Evolutionary conservation across 371 early-diverging fungal genomes (phyloP).

Genomic region (Syncephalastrum sp.): DNA sequence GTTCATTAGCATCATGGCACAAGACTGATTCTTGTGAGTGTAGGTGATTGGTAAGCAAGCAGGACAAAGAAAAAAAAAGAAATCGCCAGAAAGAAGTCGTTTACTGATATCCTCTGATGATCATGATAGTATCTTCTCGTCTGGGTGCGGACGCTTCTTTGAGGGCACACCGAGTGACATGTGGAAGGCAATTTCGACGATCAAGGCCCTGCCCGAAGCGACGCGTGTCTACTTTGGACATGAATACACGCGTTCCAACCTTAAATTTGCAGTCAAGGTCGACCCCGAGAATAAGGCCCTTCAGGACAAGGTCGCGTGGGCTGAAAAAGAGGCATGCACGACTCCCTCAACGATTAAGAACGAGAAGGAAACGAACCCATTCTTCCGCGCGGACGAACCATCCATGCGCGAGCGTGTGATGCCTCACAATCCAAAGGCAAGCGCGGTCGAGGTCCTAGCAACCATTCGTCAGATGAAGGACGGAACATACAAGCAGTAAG

Average conservation of each 20-base stretch:
- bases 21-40: too few relatives aligned
- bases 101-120: background rate
- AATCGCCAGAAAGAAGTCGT: too few relatives aligned
- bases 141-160: constrained; percentile 91
- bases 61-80: too few relatives aligned
- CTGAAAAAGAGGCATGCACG: constrained; percentile 46
- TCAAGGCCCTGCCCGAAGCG: constrained; percentile 73
- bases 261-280: constrained; percentile 43
- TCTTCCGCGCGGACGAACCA: constrained; percentile 65
- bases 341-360: constrained; percentile 85
- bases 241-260: constrained; percentile 83
- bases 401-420: constrained; percentile 20
- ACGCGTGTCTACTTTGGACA: constrained; percentile 92
- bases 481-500: background rate
- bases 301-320: constrained; percentile 59
- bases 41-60: too few relatives aligned
- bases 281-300: constrained; percentile 43
- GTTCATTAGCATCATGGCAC: too few relatives aligned
- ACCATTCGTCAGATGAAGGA: constrained; percentile 46
- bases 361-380: constrained; percentile 84
- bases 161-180: constrained; percentile 88
- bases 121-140: constrained; percentile 32
- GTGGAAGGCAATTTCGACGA: constrained; percentile 68
- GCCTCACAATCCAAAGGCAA: constrained; percentile 5
- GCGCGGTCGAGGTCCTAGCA: constrained; percentile 30